Conservation (phyloP, 2,329 filamentous ascomycete genomes). For the Xylariaceae sp. region DNA sequence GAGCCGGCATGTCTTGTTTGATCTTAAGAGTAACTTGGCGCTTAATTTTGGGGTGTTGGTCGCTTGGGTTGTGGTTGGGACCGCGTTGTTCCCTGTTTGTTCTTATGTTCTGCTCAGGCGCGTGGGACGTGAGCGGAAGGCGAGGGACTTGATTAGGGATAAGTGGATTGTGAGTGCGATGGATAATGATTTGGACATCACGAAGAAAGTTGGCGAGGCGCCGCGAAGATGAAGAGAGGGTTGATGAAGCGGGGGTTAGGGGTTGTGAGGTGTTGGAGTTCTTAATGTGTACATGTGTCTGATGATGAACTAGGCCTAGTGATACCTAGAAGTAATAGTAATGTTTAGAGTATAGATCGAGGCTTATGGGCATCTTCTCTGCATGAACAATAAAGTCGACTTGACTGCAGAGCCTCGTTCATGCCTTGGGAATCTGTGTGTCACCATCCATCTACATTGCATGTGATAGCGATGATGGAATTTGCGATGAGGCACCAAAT, state of each 20-base stretch:
- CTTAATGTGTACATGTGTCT: not conserved
- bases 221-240: slow-evolving; percentile 30
- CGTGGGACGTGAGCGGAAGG: slow-evolving; percentile 27
- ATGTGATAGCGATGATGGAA: too few relatives aligned
- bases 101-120: slow-evolving; percentile 42
- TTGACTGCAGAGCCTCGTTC: too few relatives aligned
- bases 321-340: too few relatives aligned
- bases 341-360: not conserved
- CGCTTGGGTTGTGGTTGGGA: slow-evolving; percentile 52
- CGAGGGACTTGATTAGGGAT: slow-evolving; percentile 24
- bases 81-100: slow-evolving; percentile 48
- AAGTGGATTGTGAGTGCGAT: slow-evolving; percentile 26
- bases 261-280: not conserved
- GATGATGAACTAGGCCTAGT: not conserved
- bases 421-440: too few relatives aligned
- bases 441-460: too few relatives aligned
- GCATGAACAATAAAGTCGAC: too few relatives aligned
- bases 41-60: slow-evolving; percentile 59
- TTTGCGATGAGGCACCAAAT: too few relatives aligned
- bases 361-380: not conserved
- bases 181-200: slow-evolving; percentile 24
- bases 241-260: slow-evolving; percentile 30
- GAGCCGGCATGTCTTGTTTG: slow-evolving; percentile 58
- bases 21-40: slow-evolving; percentile 53
- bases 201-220: slow-evolving; percentile 26